Evolutionary conservation across 2,329 filamentous ascomycete genomes (phyloP).

Genomic region (Phoma sp.): DNA sequence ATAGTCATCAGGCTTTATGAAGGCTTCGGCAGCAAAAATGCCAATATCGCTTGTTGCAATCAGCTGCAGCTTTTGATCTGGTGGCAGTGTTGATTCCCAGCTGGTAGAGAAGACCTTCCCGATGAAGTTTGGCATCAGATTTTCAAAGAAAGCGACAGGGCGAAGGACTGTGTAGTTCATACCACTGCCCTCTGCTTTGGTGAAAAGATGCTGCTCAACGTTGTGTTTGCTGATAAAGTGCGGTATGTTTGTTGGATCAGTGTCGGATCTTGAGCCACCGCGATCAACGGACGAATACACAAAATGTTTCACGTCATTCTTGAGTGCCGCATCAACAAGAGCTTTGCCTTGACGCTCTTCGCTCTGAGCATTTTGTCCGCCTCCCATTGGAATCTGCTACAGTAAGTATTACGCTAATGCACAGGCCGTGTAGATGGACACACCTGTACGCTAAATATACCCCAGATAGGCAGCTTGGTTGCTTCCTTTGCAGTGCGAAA

Average conservation of each 20-base stretch:
- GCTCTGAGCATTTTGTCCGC: constrained; percentile 14
- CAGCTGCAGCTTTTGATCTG: constrained; percentile 44
- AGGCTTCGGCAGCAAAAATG: constrained; percentile 55
- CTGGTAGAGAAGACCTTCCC: constrained; percentile 56
- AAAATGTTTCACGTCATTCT: constrained; percentile 44
- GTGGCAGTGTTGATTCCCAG: constrained; percentile 42
- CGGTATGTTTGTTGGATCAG: constrained; percentile 62
- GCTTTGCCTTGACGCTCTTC: constrained; percentile 49
- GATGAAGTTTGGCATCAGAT: constrained; percentile 55
- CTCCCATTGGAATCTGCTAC: constrained; percentile 16
- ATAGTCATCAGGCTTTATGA: constrained; percentile 51
- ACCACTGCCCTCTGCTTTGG: constrained; percentile 41
- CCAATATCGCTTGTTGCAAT: constrained; percentile 57
- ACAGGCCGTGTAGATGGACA: background rate
- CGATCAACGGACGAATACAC: constrained; percentile 50
- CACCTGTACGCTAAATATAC: constrained; percentile 44
- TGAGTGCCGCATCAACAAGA: constrained; percentile 44
- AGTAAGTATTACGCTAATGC: background rate
- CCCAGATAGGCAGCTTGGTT: constrained; percentile 39
- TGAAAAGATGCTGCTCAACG: constrained; percentile 66
- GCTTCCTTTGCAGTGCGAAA: constrained; percentile 55
- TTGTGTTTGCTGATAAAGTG: constrained; percentile 68
- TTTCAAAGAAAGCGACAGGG: constrained; percentile 69
- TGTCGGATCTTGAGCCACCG: constrained; percentile 52
- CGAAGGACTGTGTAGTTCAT: constrained; percentile 68